Conservation (phyloP, 805 yeast genomes). For the Naumovozyma dairenensis region DNA sequence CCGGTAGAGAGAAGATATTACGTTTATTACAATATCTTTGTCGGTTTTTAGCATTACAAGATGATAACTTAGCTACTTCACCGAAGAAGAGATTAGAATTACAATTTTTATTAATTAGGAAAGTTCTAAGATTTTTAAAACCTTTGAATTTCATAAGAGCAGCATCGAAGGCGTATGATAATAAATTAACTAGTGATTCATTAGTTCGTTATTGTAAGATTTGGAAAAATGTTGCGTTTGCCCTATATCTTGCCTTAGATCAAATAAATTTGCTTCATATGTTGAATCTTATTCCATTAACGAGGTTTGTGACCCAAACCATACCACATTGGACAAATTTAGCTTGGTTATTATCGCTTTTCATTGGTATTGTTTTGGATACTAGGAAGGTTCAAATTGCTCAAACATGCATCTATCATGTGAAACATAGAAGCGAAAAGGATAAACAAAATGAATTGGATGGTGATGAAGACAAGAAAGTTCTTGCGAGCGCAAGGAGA, state of each 20-base stretch:
- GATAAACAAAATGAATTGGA: background rate
- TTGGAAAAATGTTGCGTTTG: slow-evolving; percentile 49
- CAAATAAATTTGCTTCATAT: slow-evolving; percentile 48
- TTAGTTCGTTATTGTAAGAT: slow-evolving; percentile 29
- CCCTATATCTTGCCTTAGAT: slow-evolving; percentile 55
- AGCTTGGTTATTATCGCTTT: slow-evolving; percentile 70
- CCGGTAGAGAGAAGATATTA: slow-evolving; percentile 74
- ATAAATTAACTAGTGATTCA: slow-evolving; percentile 51
- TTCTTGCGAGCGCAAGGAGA: background rate
- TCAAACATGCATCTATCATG: slow-evolving; percentile 7
- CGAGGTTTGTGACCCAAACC: slow-evolving; percentile 36
- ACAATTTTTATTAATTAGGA: slow-evolving; percentile 63
- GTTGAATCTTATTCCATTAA: slow-evolving; percentile 40
- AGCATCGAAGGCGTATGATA: slow-evolving; percentile 58
- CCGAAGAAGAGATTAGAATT: slow-evolving; percentile 40
- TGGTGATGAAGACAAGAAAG: slow-evolving; percentile 1
- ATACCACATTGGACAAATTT: slow-evolving; percentile 51
- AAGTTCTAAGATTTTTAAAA: slow-evolving; percentile 75
- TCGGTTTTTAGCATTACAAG: slow-evolving; percentile 56
- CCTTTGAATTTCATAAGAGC: slow-evolving; percentile 63
- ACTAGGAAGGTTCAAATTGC: slow-evolving; percentile 43
- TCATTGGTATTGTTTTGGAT: slow-evolving; percentile 53
- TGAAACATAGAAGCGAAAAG: background rate
- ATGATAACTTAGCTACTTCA: slow-evolving; percentile 39
- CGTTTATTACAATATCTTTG: slow-evolving; percentile 75